These are phyloP conservation scores for Cucumis cinereus DNA, from an alignment of 306 rosid species.

Conservation along the genomic window DNA sequence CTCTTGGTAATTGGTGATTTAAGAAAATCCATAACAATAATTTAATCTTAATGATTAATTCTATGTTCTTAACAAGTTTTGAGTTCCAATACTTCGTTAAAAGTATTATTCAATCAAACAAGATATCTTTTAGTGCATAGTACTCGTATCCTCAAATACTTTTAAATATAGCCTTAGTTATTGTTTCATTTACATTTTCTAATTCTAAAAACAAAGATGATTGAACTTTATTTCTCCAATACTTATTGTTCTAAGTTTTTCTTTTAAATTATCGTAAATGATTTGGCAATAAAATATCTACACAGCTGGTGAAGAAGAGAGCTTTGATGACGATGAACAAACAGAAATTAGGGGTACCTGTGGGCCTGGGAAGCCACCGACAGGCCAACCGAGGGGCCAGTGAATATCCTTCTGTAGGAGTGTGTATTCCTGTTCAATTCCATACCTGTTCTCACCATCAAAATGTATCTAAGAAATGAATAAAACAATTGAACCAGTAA, in stretches of 20 bases:
- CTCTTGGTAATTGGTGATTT: too few species aligned
- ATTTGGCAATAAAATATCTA: background rate
- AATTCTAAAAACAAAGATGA: background rate
- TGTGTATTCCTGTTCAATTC: conserved; percentile 51
- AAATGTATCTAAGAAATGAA: background rate
- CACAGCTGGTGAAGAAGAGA: background rate
- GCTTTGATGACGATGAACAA: background rate
- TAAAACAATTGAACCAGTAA: background rate
- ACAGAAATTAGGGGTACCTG: conserved; percentile 19
- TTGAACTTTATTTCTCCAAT: background rate
- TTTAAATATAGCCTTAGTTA: too few species aligned
- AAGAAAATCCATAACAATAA: background rate
- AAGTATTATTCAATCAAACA: background rate
- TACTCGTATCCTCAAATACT: background rate
- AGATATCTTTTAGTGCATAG: background rate
- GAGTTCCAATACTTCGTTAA: too few species aligned
- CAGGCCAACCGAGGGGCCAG: conserved; percentile 44
- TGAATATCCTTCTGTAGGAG: conserved; percentile 31
- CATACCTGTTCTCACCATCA: conserved; percentile 22
- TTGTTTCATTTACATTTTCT: too few species aligned
- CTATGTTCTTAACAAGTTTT: too few species aligned
- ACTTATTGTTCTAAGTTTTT: background rate
- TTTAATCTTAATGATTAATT: too few species aligned
- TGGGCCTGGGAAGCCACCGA: conserved; percentile 45
- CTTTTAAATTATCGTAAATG: background rate